Conservation (phyloP, 768 basidiomycete species). For the Psilocybe tampanensis region DNA sequence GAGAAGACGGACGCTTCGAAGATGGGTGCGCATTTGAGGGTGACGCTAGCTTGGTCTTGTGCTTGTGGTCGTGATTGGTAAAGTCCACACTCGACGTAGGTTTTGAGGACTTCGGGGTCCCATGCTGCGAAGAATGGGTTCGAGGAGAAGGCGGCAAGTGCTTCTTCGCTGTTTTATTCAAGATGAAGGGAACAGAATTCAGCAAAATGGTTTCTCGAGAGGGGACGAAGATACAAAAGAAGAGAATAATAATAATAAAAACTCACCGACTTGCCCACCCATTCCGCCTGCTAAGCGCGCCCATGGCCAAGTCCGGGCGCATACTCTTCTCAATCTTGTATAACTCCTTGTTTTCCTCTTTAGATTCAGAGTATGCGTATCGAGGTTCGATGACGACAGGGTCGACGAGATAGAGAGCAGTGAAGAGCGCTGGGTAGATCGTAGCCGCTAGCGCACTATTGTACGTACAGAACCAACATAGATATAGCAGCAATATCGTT, state of each 20-base stretch:
- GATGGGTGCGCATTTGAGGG: conserved; percentile 66
- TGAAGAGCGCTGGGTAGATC: conserved; percentile 66
- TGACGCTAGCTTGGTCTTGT: conserved; percentile 39
- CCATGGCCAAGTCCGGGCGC: conserved; percentile 27
- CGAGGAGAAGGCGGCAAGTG: conserved; percentile 45
- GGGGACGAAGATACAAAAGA: background rate
- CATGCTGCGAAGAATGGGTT: conserved; percentile 72
- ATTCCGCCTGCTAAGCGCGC: conserved; percentile 60
- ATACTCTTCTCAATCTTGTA: background rate
- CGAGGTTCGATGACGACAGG: conserved; percentile 58
- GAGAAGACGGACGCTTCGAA: conserved; percentile 68
- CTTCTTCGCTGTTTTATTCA: conserved; percentile 54
- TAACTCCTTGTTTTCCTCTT: too few relatives aligned
- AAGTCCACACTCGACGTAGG: conserved; percentile 65
- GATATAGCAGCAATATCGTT: too few relatives aligned
- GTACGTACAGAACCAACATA: too few relatives aligned
- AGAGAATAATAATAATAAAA: background rate
- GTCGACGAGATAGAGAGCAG: conserved; percentile 74
- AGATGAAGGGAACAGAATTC: too few relatives aligned
- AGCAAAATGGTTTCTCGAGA: too few relatives aligned
- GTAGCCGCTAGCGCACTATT: conserved; percentile 66
- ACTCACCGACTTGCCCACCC: conserved; percentile 63
- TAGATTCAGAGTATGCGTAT: background rate
- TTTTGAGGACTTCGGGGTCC: conserved; percentile 62
- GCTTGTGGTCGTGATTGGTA: conserved; percentile 25